These are phyloP conservation scores for Nakazawaea populi DNA, from an alignment of 805 yeast genomes.

Conservation along the genomic window DNA sequence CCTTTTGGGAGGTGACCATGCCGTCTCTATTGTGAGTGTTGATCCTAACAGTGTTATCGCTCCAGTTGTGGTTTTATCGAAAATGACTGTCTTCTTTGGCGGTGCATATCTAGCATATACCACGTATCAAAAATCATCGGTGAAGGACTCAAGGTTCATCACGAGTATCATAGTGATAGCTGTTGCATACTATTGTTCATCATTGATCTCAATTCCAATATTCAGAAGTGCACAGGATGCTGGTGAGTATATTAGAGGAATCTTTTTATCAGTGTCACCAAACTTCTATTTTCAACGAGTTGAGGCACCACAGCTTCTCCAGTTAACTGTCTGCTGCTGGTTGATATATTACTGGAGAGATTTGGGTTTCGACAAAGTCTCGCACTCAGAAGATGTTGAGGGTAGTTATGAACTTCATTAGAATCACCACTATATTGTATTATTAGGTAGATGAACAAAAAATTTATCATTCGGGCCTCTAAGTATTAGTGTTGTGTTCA, in stretches of 20 bases:
- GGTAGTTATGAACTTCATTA: conserved; percentile 2
- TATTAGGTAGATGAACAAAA: too few relatives aligned
- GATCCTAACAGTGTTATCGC: neutral
- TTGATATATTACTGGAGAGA: conserved; percentile 10
- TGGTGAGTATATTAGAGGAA: neutral
- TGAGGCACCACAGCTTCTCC: conserved; percentile 6
- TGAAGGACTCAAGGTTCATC: neutral
- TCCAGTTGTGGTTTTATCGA: conserved; percentile 1
- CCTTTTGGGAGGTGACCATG: neutral
- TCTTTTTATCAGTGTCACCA: neutral
- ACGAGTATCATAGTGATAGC: neutral
- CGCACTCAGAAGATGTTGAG: neutral
- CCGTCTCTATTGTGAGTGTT: neutral
- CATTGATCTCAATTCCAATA: conserved; percentile 1
- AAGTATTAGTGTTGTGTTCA: too few relatives aligned
- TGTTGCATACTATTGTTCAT: neutral
- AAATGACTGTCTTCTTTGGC: neutral
- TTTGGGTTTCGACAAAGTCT: neutral
- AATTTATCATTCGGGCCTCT: too few relatives aligned
- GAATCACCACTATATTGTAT: too few relatives aligned
- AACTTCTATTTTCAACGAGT: neutral
- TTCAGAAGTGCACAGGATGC: neutral
- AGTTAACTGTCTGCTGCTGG: conserved; percentile 2
- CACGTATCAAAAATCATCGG: neutral
- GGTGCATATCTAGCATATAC: neutral